Evolutionary conservation across 208 protist species (phyloP), one percentile per base, ranked within the genome.

Genomic region (Herpetomonas muscarum): DNA sequence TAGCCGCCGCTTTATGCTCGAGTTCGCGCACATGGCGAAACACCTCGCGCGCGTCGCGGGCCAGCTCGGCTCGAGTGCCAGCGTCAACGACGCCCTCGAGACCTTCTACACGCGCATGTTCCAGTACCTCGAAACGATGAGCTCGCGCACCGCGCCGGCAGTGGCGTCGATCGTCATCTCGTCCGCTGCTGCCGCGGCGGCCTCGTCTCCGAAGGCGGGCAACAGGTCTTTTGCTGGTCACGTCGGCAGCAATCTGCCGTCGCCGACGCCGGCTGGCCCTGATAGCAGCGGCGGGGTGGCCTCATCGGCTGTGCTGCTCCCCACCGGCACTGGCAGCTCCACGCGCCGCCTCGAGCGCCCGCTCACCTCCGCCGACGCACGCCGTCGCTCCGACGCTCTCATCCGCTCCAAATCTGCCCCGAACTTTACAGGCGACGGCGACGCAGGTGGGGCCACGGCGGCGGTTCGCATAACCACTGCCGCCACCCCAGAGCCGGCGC

Each of bases 101-200:
- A 59, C 75, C 17, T 92, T 87, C 70, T 92, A 88, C 60, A 69
- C 37, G 21, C 79, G 88, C 46, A 76, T 94, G 21, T 92, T 80
- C 48, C 29, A 56, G 7, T 72, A 75, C 22, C 64, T 92, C 7
- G 82, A 85, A 55, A 41, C 69, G 25, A 49, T 94, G 28, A 81
- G 87, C 55, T 53, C 59, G 6, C 77, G 81, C 30, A 63, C 68
- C 1, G 65, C 65, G 26, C 64, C 70, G 9, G 74, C 55, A 0
- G 61, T 67, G 10, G 65, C 61, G 32, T 67, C 61, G 37, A 37
- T 70, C 31, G 44, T 74, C 34, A 47, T 77, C 44, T 61, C 62
- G 39, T 47, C 67, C 10, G 34, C 67, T 2, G 36, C 41, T 1
- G 6, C 64, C 3, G 61, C 48, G 6, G 49, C 37, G 21, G 36